phyloP scores from a whole-genome alignment of 2,329 filamentous ascomycete species.

The Sarocladium kiliense region DNA sequence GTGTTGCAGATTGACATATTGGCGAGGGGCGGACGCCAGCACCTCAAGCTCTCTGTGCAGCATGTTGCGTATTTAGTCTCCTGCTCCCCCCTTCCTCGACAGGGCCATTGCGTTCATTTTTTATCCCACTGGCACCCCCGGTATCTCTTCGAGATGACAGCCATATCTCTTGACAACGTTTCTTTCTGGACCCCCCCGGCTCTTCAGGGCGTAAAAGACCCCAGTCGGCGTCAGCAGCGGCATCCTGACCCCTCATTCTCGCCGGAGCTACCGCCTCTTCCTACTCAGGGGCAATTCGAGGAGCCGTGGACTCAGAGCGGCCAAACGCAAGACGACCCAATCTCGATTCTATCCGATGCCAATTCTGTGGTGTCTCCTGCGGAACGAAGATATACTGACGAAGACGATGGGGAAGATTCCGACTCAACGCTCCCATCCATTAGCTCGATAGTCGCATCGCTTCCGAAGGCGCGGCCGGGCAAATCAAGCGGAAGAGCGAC shows the following conservation, averaged over 20 bases:
- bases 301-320: neutral
- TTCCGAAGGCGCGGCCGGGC: neutral
- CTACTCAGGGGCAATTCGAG: neutral
- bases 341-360: neutral
- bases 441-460: neutral
- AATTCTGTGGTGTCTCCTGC: neutral
- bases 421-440: neutral
- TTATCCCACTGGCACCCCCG: neutral
- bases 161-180: neutral
- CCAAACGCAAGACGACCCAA: neutral
- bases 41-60: constrained; percentile 2
- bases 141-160: neutral
- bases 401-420: neutral
- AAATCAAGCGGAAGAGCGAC: neutral
- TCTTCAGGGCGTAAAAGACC: neutral
- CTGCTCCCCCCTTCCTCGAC: neutral
- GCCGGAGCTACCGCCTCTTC: neutral
- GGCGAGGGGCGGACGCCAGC: neutral
- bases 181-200: neutral
- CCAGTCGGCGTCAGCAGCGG: neutral
- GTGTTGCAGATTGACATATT: neutral
- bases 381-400: neutral
- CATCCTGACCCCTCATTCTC: neutral
- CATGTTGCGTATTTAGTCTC: constrained; percentile 5
- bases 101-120: neutral